Conservation (phyloP, 768 basidiomycete genomes). For the Panellus pusillus region DNA sequence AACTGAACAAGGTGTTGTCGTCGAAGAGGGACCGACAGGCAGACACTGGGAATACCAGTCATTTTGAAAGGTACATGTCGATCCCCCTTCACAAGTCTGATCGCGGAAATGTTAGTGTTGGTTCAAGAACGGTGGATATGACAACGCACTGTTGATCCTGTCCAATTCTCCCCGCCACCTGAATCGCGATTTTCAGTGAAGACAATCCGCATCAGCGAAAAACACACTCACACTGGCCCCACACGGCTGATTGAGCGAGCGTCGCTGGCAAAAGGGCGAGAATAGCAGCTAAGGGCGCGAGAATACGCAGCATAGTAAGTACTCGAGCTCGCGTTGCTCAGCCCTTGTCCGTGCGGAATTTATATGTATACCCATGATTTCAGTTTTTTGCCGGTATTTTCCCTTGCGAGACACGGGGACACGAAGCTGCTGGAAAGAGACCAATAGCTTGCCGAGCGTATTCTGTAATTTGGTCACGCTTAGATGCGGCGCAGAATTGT, state of each 20-base stretch:
- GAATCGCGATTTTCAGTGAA: neutral
- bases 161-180: conserved; percentile 14
- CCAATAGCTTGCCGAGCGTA: too few species aligned
- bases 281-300: conserved; percentile 3
- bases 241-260: conserved; percentile 10
- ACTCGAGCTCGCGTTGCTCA: neutral
- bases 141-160: conserved; percentile 6
- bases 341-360: too few species aligned
- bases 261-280: conserved; percentile 11
- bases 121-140: too few species aligned
- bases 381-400: too few species aligned
- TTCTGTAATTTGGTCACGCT: too few species aligned
- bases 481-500: too few species aligned
- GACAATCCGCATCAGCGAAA: neutral
- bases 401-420: too few species aligned
- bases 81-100: conserved; percentile 6
- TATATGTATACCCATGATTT: too few species aligned
- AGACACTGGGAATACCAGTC: conserved; percentile 14
- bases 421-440: too few species aligned
- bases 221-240: conserved; percentile 12
- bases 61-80: neutral
- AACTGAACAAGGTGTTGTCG: neutral
- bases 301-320: conserved; percentile 1
- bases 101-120: neutral
- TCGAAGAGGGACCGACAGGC: neutral